Base-by-base conservation (phyloP, 2,329 filamentous ascomycete species). In the Epichloe hybrida region DNA sequence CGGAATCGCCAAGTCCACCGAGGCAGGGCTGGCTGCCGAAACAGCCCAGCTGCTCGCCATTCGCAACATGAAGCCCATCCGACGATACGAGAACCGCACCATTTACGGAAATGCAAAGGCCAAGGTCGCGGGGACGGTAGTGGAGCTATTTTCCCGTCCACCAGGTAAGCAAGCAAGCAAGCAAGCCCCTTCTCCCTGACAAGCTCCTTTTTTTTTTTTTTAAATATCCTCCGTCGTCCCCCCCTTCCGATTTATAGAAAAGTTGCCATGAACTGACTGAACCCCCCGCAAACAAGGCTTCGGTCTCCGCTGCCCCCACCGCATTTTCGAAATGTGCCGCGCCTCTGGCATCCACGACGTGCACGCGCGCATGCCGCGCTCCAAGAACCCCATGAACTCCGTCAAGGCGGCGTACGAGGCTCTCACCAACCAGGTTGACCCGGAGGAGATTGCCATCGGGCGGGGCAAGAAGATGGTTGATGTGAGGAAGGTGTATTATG, bases 401-500 rank as follows among this genome's bases (percentile, higher is more conserved):
- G 86, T 95, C 70, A 96, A 96, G 73, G 93, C 93, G 13, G 79
- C 88, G 40, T 87, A 86, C 69, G 68, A 91, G 66, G 91, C 90
- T 5, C 74, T 98, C 55, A 79, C 80, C 66, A 85, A 75, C 72
- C 93, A 98, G 72, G 80, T 80, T 54, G 76, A 95, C 63, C 93
- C 93, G 34, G 88, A 97, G 66, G 83, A 91, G 64, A 84, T 98
- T 63, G 93, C 93, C 51, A 78, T 86, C 47, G 91, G 88, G 49
- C 74, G 90, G 56, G 91, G 93, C 54, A 91, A 87, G 79, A 98
- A 98, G 78, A 67, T 98, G 63, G 89, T 98, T 36, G 93, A 98
- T 72, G 88, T 91, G 56, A 77, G 93, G 59, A 96, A 93, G 75
- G 93, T 97, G 62, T 98, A 98, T 73, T 97, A 96, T 70, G 89